Conservation (phyloP, 352 stramenopile species). For the Blastocystis sp. region DNA sequence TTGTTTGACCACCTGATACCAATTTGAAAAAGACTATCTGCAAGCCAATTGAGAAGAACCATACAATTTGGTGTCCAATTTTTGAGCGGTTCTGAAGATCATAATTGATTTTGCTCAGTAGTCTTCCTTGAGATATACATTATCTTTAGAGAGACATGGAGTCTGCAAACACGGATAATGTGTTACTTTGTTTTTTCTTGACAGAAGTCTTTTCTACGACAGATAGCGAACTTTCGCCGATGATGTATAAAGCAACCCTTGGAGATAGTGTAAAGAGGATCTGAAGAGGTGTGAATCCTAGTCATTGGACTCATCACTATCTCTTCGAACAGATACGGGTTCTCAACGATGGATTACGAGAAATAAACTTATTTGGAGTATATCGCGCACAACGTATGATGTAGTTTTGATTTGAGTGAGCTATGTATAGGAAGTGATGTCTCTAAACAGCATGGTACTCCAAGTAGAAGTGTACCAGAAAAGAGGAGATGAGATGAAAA, state of each 20-base stretch:
- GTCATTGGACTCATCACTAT: not conserved
- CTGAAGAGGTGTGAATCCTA: not conserved
- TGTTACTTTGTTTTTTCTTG: conserved; percentile 52
- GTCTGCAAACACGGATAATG: not conserved
- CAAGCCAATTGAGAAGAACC: not conserved
- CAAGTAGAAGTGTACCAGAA: not conserved
- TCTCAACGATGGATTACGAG: not conserved
- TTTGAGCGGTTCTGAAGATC: not conserved
- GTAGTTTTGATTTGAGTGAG: not conserved
- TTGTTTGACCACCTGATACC: not conserved
- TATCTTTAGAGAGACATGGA: not conserved
- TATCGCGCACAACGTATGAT: not conserved
- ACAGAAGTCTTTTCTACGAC: not conserved
- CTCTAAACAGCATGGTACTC: not conserved
- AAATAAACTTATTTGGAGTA: not conserved
- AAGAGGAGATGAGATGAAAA: not conserved
- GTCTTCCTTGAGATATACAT: not conserved
- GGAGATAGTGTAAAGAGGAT: not conserved
- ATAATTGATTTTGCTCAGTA: not conserved
- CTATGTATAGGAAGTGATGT: not conserved
- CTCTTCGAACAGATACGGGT: not conserved
- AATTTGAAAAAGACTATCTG: not conserved
- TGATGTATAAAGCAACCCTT: not conserved
- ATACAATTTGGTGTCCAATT: not conserved
- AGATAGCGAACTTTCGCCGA: not conserved